Evolutionary conservation across 2,329 filamentous ascomycete species (phyloP), one percentile per base, ranked within the genome.

Genomic region (Pseudogymnoascus sp.): DNA sequence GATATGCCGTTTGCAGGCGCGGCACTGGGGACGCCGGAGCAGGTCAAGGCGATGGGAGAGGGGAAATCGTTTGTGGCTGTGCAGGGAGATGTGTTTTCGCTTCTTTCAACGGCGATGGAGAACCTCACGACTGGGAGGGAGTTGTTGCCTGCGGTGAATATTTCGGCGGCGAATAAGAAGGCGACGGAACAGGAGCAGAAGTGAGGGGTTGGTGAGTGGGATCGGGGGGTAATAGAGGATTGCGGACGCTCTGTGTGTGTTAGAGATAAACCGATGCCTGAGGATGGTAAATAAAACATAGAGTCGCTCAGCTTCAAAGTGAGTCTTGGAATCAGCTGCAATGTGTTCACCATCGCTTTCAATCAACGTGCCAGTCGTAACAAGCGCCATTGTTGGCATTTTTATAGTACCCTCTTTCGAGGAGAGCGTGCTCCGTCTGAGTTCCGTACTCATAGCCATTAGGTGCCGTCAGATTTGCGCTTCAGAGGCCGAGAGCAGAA

Each of bases 1-100:
- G 72, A 80, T 68, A 80, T 77, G 72, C 78, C 78, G 45, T 63
- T 63, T 26, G 62, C 62, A 21, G 69, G 70, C 1, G 29, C 71
- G 7, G 65, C 63, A 2, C 52, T 72, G 62, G 71, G 69, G 8
- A 37, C 66, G 4, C 59, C 64, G 0, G 69, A 71, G 62, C 38
- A 37, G 37, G 66, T 62, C 38, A 33, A 60, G 33, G 19, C 14
- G 6, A 63, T 68, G 63, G 63, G 63, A 0, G 68, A 41, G 35
- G 68, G 69, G 19, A 70, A 65, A 62, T 65, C 64, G 38, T 67
- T 70, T 23, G n/a, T 69, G 21, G 63, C 68, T 45, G 35, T 64
- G 6, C 61, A 55, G 2, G 41, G 43, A 23, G 68, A 69, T 59
- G 29, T 66, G 7, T 62, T 62, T 21, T 59, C 49, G 2, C 26